Evolutionary conservation across 257 asterid species (phyloP).

Genomic region (Gentiana macrophylla): DNA sequence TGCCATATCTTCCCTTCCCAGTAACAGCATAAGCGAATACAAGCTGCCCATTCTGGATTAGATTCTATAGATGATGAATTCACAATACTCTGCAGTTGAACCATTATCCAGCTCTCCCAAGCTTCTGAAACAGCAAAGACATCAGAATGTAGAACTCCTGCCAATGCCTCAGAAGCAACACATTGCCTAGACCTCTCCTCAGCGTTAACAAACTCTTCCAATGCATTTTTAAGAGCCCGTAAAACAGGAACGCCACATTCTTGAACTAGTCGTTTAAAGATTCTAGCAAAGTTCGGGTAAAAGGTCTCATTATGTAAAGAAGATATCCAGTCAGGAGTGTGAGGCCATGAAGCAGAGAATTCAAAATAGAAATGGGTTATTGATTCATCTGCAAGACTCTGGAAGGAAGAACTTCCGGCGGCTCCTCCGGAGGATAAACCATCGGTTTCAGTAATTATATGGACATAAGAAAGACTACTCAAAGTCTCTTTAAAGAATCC

Average conservation of each 20-base stretch:
- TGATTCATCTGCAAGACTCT: conserved; percentile 88
- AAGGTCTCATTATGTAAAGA: conserved; percentile 74
- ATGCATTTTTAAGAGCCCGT: conserved; percentile 51
- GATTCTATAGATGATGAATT: conserved; percentile 85
- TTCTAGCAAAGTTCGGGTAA: conserved; percentile 82
- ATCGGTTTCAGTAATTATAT: conserved; percentile 67
- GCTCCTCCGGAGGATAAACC: conserved; percentile 65
- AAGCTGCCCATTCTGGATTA: conserved; percentile 90
- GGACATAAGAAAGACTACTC: conserved; percentile 87
- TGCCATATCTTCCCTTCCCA: conserved; percentile 90
- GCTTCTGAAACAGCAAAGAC: conserved; percentile 75
- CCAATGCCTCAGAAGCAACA: conserved; percentile 98
- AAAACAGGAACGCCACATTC: conserved; percentile 94
- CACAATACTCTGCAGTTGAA: conserved; percentile 61
- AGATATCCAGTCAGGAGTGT: conserved; percentile 95
- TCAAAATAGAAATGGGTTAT: conserved; percentile 90
- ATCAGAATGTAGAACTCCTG: conserved; percentile 95
- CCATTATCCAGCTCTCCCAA: conserved; percentile 90
- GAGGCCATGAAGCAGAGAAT: conserved; percentile 99
- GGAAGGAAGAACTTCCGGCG: conserved; percentile 66
- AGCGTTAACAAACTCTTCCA: conserved; percentile 72
- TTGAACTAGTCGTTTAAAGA: conserved; percentile 84
- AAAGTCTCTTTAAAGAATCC: conserved; percentile 75
- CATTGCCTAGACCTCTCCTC: conserved; percentile 96
- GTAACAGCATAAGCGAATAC: conserved; percentile 95